phyloP scores from a whole-genome alignment of 495 filamentous ascomycete species.

The Podospora comata region DNA sequence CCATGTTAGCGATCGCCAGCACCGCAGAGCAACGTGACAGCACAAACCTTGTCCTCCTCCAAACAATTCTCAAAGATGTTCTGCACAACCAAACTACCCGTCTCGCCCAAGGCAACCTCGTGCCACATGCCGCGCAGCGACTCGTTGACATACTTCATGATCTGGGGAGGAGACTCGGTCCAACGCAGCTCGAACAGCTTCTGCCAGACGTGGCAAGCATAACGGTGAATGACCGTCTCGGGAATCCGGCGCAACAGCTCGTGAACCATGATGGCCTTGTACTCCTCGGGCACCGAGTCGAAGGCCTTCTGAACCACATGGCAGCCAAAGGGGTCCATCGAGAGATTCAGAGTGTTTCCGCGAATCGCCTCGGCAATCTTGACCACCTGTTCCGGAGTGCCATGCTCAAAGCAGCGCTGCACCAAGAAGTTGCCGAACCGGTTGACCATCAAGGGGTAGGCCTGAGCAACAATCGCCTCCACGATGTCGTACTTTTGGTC shows the following conservation, averaged over 20 bases:
- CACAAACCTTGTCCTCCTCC: constrained; percentile 89
- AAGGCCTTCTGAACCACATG: constrained; percentile 99
- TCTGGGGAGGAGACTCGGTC: constrained; percentile 90
- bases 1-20: constrained; percentile 36
- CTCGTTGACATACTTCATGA: constrained; percentile 98
- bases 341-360: constrained; percentile 88
- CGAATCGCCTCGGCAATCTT: constrained; percentile 93
- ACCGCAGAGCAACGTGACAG: background rate
- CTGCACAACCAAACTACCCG: constrained; percentile 94
- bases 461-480: constrained; percentile 91
- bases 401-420: constrained; percentile 97
- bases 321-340: constrained; percentile 98
- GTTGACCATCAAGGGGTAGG: constrained; percentile 95
- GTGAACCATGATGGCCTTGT: constrained; percentile 97
- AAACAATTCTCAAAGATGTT: constrained; percentile 99
- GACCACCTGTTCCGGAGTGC: constrained; percentile 89
- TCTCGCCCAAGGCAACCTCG: constrained; percentile 94
- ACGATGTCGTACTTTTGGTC: constrained; percentile 98
- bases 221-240: constrained; percentile 96
- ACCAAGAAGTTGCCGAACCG: constrained; percentile 98
- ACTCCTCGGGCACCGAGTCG: constrained; percentile 93
- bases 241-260: constrained; percentile 93
- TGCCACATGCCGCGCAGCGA: constrained; percentile 97
- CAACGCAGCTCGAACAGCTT: constrained; percentile 98
- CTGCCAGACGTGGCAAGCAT: constrained; percentile 99